Evolutionary conservation across 2,329 filamentous ascomycete species (phyloP).

Genomic region (Leptographium wingfieldii): DNA sequence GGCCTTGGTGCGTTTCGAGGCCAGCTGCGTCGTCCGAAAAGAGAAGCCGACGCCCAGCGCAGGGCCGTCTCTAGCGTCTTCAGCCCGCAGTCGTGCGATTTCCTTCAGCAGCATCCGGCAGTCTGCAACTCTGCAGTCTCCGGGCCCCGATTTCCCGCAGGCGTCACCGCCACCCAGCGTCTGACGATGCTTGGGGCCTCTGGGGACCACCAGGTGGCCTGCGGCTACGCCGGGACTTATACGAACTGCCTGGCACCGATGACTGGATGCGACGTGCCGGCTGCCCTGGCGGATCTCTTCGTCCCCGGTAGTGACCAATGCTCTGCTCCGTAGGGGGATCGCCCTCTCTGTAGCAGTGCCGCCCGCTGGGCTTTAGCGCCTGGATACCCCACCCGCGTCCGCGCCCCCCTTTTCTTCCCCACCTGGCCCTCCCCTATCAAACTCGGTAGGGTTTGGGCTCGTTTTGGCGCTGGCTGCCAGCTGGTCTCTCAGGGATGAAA

Average conservation of each 20-base stretch:
- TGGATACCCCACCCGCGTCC: neutral
- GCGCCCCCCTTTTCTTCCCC: conserved; percentile 1
- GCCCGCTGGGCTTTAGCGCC: conserved; percentile 1
- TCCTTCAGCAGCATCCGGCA: no score
- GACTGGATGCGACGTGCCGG: neutral
- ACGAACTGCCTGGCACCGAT: neutral
- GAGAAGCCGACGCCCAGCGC: no score
- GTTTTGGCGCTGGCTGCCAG: neutral
- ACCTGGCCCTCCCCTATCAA: neutral
- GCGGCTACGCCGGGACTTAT: neutral
- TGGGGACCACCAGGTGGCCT: no score
- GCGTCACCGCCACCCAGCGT: neutral
- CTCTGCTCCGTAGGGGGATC: neutral
- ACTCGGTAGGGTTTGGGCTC: neutral
- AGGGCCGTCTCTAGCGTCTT: no score
- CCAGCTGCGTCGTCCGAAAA: no score
- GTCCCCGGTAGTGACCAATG: neutral
- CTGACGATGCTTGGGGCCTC: neutral
- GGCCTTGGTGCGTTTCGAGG: no score
- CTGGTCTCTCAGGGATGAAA: conserved; percentile 5
- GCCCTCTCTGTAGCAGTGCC: neutral
- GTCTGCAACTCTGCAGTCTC: no score
- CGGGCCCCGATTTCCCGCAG: no score
- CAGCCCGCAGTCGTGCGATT: no score
- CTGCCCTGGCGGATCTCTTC: neutral